Evolutionary conservation across 352 stramenopile species (phyloP).

Genomic region (Peronospora belbahrii): DNA sequence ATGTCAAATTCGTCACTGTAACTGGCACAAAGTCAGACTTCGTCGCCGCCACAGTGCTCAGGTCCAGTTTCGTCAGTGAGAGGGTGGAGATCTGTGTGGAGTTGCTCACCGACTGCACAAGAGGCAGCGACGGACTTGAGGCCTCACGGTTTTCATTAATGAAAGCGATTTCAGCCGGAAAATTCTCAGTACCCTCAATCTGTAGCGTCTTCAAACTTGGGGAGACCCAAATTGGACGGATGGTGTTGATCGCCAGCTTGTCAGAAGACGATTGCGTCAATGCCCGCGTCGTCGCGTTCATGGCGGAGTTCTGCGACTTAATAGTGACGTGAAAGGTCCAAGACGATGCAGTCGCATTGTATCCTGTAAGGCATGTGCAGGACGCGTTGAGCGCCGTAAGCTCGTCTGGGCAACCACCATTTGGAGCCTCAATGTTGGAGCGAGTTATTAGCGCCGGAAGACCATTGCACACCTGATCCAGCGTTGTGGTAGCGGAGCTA

Average conservation of each 20-base stretch:
- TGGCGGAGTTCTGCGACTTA: slow-evolving; percentile 14
- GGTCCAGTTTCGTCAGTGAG: slow-evolving; percentile 27
- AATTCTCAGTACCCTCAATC: slow-evolving; percentile 13
- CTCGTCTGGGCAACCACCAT: slow-evolving; percentile 29
- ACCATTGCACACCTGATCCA: slow-evolving; percentile 23
- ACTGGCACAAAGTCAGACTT: slow-evolving; percentile 27
- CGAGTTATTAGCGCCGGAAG: slow-evolving; percentile 27
- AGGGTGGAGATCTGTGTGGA: slow-evolving; percentile 25
- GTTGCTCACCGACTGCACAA: slow-evolving; percentile 20
- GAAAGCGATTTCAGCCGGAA: slow-evolving; percentile 18
- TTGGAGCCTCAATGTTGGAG: slow-evolving; percentile 19
- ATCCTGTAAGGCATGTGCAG: slow-evolving; percentile 34
- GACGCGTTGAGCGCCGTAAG: slow-evolving; percentile 31
- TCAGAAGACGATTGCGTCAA: slow-evolving; percentile 19
- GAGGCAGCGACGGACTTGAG: slow-evolving; percentile 8
- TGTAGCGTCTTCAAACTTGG: slow-evolving; percentile 23
- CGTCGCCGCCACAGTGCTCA: slow-evolving; percentile 17
- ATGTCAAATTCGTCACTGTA: slow-evolving; percentile 28
- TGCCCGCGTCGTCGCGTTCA: slow-evolving; percentile 7
- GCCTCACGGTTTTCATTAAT: slow-evolving; percentile 20
- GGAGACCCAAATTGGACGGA: slow-evolving; percentile 27
- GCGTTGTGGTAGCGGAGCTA: not conserved
- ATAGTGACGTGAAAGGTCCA: slow-evolving; percentile 26
- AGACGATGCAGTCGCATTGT: slow-evolving; percentile 12
- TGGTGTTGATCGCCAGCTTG: slow-evolving; percentile 19